Conservation (phyloP, 176 grass and related monocot species). For the Carex pumila region DNA sequence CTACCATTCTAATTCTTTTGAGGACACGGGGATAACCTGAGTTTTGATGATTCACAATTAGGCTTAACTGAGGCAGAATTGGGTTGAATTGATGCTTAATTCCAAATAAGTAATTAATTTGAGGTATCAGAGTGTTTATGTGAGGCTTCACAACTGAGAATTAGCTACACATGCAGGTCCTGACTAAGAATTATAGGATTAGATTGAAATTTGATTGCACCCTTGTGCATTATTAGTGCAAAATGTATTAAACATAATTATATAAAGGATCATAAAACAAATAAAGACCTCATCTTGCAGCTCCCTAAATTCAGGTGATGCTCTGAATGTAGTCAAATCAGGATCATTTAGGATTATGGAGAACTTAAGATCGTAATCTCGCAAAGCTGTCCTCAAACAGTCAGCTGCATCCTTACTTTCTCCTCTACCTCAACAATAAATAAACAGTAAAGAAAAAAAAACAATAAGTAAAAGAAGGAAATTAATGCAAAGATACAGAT, state of each 20-base stretch:
- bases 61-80: neutral
- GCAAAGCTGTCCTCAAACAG: constrained; percentile 70
- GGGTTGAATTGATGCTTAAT: neutral
- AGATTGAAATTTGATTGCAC: neutral
- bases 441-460: constrained; percentile 14
- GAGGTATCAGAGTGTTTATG: neutral
- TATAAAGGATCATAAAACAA: neutral
- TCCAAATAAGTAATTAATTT: neutral
- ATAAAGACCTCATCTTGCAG: constrained; percentile 79
- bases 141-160: neutral
- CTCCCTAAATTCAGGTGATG: constrained; percentile 84
- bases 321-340: constrained; percentile 80
- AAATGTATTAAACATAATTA: neutral
- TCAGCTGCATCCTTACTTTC: constrained; percentile 73
- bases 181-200: neutral
- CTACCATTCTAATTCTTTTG: neutral
- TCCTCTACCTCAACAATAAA: constrained; percentile 60
- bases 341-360: constrained; percentile 89
- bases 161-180: neutral
- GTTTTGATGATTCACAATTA: neutral
- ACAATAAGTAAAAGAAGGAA: constrained; percentile 1
- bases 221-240: neutral
- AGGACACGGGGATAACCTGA: neutral
- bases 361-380: constrained; percentile 94
- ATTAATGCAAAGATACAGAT: neutral